These are phyloP conservation scores for Gryganskiella cystojenkinii DNA, from an alignment of 192 early-diverging fungal species.

Conservation along the genomic window DNA sequence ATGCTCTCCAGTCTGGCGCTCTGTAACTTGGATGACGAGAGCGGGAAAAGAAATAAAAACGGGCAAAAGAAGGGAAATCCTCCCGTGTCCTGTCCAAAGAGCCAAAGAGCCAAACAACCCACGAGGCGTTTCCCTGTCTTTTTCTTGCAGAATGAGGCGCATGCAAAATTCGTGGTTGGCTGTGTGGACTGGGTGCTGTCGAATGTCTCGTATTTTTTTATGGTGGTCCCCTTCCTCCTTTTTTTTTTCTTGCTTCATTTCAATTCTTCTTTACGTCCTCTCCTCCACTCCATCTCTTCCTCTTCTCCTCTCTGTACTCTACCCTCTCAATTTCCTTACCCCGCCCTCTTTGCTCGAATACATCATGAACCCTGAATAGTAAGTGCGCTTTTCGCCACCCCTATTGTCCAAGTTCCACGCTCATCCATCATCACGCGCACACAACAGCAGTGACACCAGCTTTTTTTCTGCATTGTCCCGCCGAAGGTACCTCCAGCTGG, in stretches of 20 bases:
- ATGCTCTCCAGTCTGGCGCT: no score
- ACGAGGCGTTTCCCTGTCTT: no score
- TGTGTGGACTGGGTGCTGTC: no score
- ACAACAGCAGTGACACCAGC: background rate
- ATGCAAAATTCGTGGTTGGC: no score
- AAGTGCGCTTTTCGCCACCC: slow-evolving; percentile 11
- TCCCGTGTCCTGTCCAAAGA: no score
- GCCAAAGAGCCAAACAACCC: no score
- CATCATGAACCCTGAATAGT: slow-evolving; percentile 60
- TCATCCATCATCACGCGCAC: background rate
- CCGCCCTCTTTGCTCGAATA: background rate
- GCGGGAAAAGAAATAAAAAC: no score
- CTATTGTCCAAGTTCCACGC: no score
- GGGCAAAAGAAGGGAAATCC: no score
- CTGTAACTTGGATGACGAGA: no score
- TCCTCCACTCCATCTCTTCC: slow-evolving; percentile 1
- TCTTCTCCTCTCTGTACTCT: background rate
- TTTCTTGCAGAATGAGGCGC: no score
- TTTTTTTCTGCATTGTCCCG: slow-evolving; percentile 1
- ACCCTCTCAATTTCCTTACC: background rate
- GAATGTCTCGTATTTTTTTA: background rate
- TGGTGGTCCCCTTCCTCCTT: background rate
- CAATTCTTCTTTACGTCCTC: background rate
- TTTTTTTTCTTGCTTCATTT: background rate
- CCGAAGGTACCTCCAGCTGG: no score